Conservation (phyloP, 805 yeast species). For the Candida coleopterorum region DNA sequence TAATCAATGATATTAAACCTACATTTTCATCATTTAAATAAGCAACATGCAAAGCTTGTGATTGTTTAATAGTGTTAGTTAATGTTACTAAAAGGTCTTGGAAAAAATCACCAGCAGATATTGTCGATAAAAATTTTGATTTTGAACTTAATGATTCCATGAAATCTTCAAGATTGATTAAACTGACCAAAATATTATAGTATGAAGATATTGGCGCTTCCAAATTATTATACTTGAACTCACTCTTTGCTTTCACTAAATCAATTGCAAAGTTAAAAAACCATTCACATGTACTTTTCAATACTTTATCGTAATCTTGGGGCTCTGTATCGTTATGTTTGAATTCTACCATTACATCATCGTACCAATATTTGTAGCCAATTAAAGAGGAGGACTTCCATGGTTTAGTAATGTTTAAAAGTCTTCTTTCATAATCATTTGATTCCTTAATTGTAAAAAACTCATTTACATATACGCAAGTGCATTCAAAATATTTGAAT, state of each 20-base stretch:
- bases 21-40: constrained; percentile 1
- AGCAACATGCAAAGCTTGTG: neutral
- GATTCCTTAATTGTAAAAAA: constrained; percentile 17
- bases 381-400: constrained; percentile 26
- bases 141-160: constrained; percentile 12
- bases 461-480: constrained; percentile 21
- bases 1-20: neutral
- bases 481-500: constrained; percentile 30
- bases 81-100: constrained; percentile 7
- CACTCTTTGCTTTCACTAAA: constrained; percentile 1
- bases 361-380: constrained; percentile 33
- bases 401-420: constrained; percentile 9
- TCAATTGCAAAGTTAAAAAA: constrained; percentile 6
- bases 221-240: neutral
- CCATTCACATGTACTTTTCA: constrained; percentile 6
- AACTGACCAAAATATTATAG: constrained; percentile 22
- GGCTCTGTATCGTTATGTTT: constrained; percentile 7
- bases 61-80: constrained; percentile 7
- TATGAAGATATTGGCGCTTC: constrained; percentile 15
- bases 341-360: constrained; percentile 14
- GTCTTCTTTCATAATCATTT: constrained; percentile 1
- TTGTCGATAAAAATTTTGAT: constrained; percentile 12
- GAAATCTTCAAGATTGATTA: constrained; percentile 19
- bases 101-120: constrained; percentile 8
- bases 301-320: neutral